phyloP scores from a whole-genome alignment of 2,329 filamentous ascomycete genomes.

The Fusarium stilboides region DNA sequence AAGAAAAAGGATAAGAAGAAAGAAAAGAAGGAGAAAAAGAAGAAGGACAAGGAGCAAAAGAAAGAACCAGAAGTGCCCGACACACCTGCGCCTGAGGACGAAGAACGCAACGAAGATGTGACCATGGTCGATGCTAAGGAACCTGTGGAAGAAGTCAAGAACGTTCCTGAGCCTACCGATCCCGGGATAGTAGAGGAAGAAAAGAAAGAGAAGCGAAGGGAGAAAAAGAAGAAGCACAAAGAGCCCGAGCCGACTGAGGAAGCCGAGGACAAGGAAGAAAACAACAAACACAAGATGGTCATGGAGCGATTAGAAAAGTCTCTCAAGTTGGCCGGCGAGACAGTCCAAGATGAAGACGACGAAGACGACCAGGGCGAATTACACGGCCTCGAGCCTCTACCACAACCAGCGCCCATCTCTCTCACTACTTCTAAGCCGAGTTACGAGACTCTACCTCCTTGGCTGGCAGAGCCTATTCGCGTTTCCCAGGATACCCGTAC shows the following conservation, averaged over 20 bases:
- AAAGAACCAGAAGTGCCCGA: slow-evolving; percentile 29
- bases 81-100: slow-evolving; percentile 4
- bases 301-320: slow-evolving; percentile 71
- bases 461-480: slow-evolving; percentile 83
- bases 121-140: slow-evolving; percentile 43
- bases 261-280: slow-evolving; percentile 49
- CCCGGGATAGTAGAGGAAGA: slow-evolving; percentile 14
- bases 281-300: slow-evolving; percentile 64
- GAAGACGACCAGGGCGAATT: slow-evolving; percentile 61
- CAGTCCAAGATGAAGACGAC: slow-evolving; percentile 53
- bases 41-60: slow-evolving; percentile 26
- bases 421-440: slow-evolving; percentile 72
- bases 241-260: slow-evolving; percentile 43
- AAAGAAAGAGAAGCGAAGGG: slow-evolving; percentile 45
- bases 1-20: slow-evolving; percentile 32
- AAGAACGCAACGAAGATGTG: slow-evolving; percentile 42
- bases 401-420: slow-evolving; percentile 78
- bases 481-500: slow-evolving; percentile 73
- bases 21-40: slow-evolving; percentile 24
- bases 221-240: slow-evolving; percentile 54
- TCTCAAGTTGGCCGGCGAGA: slow-evolving; percentile 63
- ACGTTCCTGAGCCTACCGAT: slow-evolving; percentile 11
- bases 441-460: slow-evolving; percentile 85
- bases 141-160: slow-evolving; percentile 2
- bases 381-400: slow-evolving; percentile 84